phyloP scores from a whole-genome alignment of 1,284 basidiomycete species.

The Golubevia sp. region DNA sequence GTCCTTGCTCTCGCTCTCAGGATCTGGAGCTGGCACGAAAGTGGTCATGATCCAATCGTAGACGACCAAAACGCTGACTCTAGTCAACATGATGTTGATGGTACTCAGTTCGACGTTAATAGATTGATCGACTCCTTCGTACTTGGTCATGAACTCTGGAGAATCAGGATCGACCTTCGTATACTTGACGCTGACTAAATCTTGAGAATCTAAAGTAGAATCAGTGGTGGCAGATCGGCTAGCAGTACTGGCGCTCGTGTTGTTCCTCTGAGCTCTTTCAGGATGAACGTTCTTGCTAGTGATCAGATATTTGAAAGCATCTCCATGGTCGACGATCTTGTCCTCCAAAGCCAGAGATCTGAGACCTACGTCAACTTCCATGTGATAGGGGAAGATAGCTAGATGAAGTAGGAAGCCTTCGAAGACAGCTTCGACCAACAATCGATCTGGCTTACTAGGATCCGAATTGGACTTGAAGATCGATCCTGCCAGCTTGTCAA shows the following conservation, averaged over 20 bases:
- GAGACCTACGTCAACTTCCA: conserved; percentile 84
- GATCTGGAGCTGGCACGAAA: conserved; percentile 70
- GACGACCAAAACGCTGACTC: conserved; percentile 85
- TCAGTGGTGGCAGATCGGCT: conserved; percentile 2
- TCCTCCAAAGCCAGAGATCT: conserved; percentile 68
- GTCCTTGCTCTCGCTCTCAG: background rate
- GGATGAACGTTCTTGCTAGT: conserved; percentile 69
- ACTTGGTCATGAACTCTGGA: conserved; percentile 80
- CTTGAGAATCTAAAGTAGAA: conserved; percentile 35
- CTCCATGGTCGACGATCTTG: conserved; percentile 71
- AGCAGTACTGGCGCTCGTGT: no score
- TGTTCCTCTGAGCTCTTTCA: conserved; percentile 2
- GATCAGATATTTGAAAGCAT: conserved; percentile 70
- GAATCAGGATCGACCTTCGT: conserved; percentile 79
- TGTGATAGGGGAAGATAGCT: conserved; percentile 66
- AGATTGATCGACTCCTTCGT: conserved; percentile 86
- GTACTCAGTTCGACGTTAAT: conserved; percentile 90
- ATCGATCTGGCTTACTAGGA: conserved; percentile 69
- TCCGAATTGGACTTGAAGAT: conserved; percentile 72
- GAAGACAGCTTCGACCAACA: conserved; percentile 79
- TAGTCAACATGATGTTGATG: conserved; percentile 84
- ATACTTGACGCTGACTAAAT: conserved; percentile 85
- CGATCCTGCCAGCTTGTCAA: conserved; percentile 82
- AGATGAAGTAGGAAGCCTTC: conserved; percentile 70
- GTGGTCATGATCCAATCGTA: conserved; percentile 99